Base-by-base conservation (phyloP, 768 basidiomycete species). In the Boletellus emodensis region DNA sequence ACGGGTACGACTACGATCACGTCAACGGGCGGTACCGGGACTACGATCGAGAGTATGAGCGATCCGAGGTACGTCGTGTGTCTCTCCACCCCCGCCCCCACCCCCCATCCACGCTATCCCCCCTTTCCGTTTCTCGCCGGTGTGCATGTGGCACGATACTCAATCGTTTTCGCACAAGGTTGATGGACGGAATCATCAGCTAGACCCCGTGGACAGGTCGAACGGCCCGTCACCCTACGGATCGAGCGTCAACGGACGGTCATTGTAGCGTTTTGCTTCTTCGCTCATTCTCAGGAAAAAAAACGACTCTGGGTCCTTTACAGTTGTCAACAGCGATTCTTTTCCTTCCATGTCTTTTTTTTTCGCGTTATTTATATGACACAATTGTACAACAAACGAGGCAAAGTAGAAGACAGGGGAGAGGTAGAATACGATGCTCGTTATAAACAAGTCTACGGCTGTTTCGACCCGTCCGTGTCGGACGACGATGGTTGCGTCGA, bases 1-100 rank as follows among this genome's bases (percentile, higher is more conserved):
- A 67, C 33, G 39, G 32, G 6, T 58, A 57, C n/a, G 52, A 61
- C 32, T 58, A 57, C n/a, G 52, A 61, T 28, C 46, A 63, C 48
- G 33, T 47, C 11, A 63, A 69, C 15, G 67, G 67, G 46, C 55
- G 61, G 48, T 63, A 69, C 39, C 44, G 55, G 11, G 61, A 68
- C 15, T 49, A 50, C 28, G 57, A 62, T 22, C 46, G 56, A 38
- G 67, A 69, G 18, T 54, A 61, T 5, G 65, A 65, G 26, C 50
- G 49, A 49, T 33, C 40, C 3, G 56, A 67, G 54, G 58, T 57
- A 26, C 13, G 55, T n/a, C 30, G 11, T 30, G 9, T 9, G 30
- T 4, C 6, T 26, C 24, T n/a, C n/a, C n/a, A n/a, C n/a, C 24
- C 24, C 24, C 4, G 24, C 4, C 4, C 24, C 24, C 24, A n/a